Evolutionary conservation across 257 asterid genomes (phyloP), one percentile per base, ranked within the genome.

Genomic region (Catharanthus roseus): DNA sequence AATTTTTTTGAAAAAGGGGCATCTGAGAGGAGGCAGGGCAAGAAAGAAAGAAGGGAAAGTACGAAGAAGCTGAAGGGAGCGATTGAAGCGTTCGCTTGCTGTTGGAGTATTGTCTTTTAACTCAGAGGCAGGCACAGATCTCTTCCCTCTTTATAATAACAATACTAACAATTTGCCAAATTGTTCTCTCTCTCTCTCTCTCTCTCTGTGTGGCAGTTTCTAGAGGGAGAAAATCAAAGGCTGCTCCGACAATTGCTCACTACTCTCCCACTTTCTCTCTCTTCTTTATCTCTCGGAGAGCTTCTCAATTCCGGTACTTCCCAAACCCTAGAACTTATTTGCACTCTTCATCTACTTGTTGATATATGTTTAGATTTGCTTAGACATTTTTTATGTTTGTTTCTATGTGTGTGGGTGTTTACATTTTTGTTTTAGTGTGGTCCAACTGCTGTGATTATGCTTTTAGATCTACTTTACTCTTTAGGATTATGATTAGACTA

Each of bases 1-100:
- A n/a, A n/a, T n/a, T n/a, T n/a, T n/a, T n/a, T n/a, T n/a, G n/a
- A n/a, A n/a, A n/a, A n/a, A n/a, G n/a, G n/a, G n/a, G n/a, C n/a
- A n/a, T n/a, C n/a, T n/a, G n/a, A n/a, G n/a, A n/a, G n/a, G n/a
- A n/a, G n/a, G n/a, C n/a, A n/a, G n/a, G n/a, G n/a, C n/a, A 41
- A 49, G 0, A 36, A 16, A 24, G 38, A 39, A 44, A 63, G 2
- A 31, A 5, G 42, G 26, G 78, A 74, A 75, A 69, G 69, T 28
- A 74, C 74, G 68, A 50, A 49, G 78, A 73, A 68, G 65, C 62
- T 29, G 34, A 47, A 15, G 41, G 31, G 34, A 31, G 74, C 69
- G 70, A 23, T 58, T 44, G 61, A 75, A 75, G 74, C 76, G 70
- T 47, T 63, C 68, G 57, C 28, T 42, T 31, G 9, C 21, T 21